Conservation (phyloP, 2,329 filamentous ascomycete species). For the Fulvia fulva region DNA sequence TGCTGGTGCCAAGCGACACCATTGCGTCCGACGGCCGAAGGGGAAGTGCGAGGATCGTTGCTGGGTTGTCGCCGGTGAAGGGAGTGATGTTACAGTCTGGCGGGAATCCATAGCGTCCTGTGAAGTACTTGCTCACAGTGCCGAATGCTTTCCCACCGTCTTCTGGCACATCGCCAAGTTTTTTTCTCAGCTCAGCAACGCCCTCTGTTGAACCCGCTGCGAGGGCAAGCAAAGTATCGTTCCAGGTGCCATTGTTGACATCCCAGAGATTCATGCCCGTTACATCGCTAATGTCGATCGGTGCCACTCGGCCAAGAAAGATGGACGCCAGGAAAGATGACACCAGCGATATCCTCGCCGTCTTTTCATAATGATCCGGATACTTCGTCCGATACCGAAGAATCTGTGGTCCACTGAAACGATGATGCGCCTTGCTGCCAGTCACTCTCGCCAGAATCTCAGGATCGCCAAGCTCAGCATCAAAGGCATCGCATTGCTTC, state of each 20-base stretch:
- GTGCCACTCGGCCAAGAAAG: constrained; percentile 78
- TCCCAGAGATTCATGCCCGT: constrained; percentile 98
- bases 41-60: constrained; percentile 87
- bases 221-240: constrained; percentile 69
- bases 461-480: constrained; percentile 63
- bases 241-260: constrained; percentile 69
- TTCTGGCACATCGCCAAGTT: constrained; percentile 73
- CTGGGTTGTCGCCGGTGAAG: constrained; percentile 94
- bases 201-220: constrained; percentile 62
- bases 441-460: constrained; percentile 72
- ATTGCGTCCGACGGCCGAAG: constrained; percentile 86
- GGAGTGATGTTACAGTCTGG: constrained; percentile 71
- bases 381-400: constrained; percentile 77
- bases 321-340: constrained; percentile 93
- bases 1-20: constrained; percentile 89
- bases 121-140: constrained; percentile 72
- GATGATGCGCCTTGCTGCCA: constrained; percentile 93
- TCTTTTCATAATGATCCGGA: constrained; percentile 75
- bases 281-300: constrained; percentile 89
- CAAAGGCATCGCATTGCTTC: constrained; percentile 83
- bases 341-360: constrained; percentile 83
- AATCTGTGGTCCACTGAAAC: constrained; percentile 97
- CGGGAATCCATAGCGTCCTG: constrained; percentile 71
- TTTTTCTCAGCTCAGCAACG: constrained; percentile 63
- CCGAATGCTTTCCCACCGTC: constrained; percentile 81